These are phyloP conservation scores for Clonostachys chloroleuca DNA, from an alignment of 2,329 filamentous ascomycete genomes.

Conservation along the genomic window DNA sequence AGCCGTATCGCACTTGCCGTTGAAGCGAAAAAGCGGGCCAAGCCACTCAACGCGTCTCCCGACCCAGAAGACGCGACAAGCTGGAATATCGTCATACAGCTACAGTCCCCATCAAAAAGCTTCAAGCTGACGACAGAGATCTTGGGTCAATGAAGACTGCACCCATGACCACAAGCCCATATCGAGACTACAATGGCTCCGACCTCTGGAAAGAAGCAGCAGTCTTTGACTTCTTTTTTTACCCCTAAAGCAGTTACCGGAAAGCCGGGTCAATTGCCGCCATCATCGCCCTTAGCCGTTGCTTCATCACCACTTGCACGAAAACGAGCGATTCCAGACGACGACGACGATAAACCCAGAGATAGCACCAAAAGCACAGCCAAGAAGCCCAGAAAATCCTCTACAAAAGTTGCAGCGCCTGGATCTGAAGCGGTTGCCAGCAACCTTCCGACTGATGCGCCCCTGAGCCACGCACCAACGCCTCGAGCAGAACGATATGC, in stretches of 20 bases:
- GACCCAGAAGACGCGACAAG: not conserved
- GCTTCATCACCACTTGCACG: constrained; percentile 20
- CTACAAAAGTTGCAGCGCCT: not conserved
- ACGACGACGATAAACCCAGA: constrained; percentile 32
- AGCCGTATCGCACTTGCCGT: too few relatives aligned
- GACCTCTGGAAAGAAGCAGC: constrained; percentile 60
- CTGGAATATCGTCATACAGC: not conserved
- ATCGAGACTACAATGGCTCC: constrained; percentile 20
- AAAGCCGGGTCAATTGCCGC: constrained; percentile 16
- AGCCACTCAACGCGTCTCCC: constrained; percentile 4
- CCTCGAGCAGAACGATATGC: constrained; percentile 47
- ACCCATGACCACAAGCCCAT: too few relatives aligned
- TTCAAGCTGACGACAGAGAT: too few relatives aligned
- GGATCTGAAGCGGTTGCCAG: not conserved
- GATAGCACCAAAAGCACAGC: constrained; percentile 39
- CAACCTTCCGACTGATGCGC: constrained; percentile 20
- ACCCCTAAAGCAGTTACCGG: constrained; percentile 50
- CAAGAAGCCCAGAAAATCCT: constrained; percentile 15
- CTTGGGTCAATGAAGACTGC: too few relatives aligned
- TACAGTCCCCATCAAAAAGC: not conserved
- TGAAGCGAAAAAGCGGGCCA: not conserved
- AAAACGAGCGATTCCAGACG: constrained; percentile 49
- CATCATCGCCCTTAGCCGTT: constrained; percentile 17
- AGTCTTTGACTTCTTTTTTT: constrained; percentile 85
- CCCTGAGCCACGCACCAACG: constrained; percentile 8